phyloP scores from a whole-genome alignment of 164 flowering plant species.

The Akebia trifoliata region DNA sequence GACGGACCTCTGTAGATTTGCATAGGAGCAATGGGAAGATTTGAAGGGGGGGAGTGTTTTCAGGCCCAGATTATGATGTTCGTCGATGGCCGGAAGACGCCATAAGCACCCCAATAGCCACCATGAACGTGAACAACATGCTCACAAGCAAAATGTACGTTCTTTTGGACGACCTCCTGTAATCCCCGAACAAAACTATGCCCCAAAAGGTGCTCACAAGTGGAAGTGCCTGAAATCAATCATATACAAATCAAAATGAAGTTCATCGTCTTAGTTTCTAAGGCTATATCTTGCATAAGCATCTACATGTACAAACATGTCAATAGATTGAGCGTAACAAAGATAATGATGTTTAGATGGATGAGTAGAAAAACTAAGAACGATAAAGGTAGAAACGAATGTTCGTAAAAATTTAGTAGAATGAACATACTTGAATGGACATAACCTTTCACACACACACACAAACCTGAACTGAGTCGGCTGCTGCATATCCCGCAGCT shows the following conservation, averaged over 20 bases:
- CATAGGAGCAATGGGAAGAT: too few relatives aligned
- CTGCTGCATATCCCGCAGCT: conserved; percentile 67
- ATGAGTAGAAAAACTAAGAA: too few relatives aligned
- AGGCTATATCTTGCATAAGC: too few relatives aligned
- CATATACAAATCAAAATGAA: neutral
- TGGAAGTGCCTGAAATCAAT: conserved; percentile 66
- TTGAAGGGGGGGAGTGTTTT: too few relatives aligned
- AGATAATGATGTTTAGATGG: too few relatives aligned
- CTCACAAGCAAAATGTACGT: conserved; percentile 55
- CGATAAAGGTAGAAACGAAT: too few relatives aligned
- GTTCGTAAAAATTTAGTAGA: too few relatives aligned
- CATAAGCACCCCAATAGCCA: conserved; percentile 71
- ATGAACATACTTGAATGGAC: too few relatives aligned
- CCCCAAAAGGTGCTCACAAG: conserved; percentile 94
- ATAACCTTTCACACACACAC: neutral
- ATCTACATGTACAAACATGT: too few relatives aligned
- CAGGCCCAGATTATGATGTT: too few relatives aligned
- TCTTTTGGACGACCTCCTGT: conserved; percentile 62
- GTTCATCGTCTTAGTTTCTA: neutral
- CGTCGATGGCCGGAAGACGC: conserved; percentile 75
- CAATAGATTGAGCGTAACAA: too few relatives aligned
- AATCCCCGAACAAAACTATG: conserved; percentile 72
- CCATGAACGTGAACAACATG: conserved; percentile 73
- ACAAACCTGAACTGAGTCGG: conserved; percentile 57
- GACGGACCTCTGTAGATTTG: too few relatives aligned